phyloP scores from a whole-genome alignment of 768 basidiomycete genomes.

The Trametopsis cervina region DNA sequence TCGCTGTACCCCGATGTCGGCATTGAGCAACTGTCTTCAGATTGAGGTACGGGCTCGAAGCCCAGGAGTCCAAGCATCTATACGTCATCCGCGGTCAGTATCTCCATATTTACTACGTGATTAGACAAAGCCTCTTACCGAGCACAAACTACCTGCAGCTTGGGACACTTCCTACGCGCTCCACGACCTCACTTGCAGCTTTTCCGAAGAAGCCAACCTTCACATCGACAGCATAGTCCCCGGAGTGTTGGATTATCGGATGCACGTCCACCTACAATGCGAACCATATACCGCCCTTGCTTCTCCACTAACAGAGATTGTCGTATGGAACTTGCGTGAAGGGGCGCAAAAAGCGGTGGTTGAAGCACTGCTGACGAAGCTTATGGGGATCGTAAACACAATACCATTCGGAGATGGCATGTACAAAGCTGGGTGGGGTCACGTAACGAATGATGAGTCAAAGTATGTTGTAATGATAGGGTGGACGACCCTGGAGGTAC shows the following conservation, averaged over 20 bases:
- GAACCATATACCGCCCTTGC: slow-evolving; percentile 8
- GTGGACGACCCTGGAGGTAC: slow-evolving; percentile 13
- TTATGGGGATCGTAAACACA: slow-evolving; percentile 7
- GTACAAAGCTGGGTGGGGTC: slow-evolving; percentile 11
- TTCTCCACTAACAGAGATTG: slow-evolving; percentile 10
- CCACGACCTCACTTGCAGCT: neutral
- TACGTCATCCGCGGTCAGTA: slow-evolving; percentile 2
- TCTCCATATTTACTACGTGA: too few relatives aligned
- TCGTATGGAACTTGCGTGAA: slow-evolving; percentile 8
- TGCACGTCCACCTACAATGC: slow-evolving; percentile 4
- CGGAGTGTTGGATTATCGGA: slow-evolving; percentile 1
- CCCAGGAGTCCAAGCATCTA: slow-evolving; percentile 1
- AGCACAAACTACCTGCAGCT: neutral
- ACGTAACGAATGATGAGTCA: slow-evolving; percentile 1
- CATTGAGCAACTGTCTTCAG: neutral
- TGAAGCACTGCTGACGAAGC: slow-evolving; percentile 4
- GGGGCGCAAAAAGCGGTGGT: neutral
- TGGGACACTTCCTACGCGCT: neutral
- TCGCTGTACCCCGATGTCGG: too few relatives aligned
- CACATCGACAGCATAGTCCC: neutral
- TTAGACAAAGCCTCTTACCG: too few relatives aligned
- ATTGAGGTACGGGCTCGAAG: neutral
- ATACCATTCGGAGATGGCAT: slow-evolving; percentile 8
- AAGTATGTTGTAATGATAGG: slow-evolving; percentile 11
- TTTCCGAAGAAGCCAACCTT: neutral